Evolutionary conservation across 2,329 filamentous ascomycete genomes (phyloP), one percentile per base, ranked within the genome.

Genomic region (Myriosclerotinia scirpicola): DNA sequence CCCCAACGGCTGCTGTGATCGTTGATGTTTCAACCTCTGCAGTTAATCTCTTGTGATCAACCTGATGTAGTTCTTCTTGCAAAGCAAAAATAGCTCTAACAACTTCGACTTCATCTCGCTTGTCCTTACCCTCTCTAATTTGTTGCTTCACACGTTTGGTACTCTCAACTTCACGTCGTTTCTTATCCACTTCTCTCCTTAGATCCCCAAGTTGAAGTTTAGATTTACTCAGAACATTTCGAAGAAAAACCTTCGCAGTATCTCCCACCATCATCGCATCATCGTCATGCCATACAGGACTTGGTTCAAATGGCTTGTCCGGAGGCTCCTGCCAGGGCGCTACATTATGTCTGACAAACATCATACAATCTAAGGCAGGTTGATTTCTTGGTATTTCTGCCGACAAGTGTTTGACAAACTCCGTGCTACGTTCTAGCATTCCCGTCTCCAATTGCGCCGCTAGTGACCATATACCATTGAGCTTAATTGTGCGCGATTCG

Each of bases 211-310:
- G 80, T 71, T 94, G 90, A 8, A 87, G 80, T 79, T 98, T 98
- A 69, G 92, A 96, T 78, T 97, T 98, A 73, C 89, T 88, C 52
- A 99, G 82, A 14, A 98, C 86, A 75, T 99, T 99, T 67, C 93
- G 91, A 67, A 99, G 79, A 77, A 93, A 99, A 0, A 96, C 84
- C 78, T 95, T 96, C 68, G 94, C 93, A 5, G 86, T 81, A 56
- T 97, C 93, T 77, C 98, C 93, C 0, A 90, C 87, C 8, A 95
- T 85, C 85, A 99, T 96, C 30, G 84, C 80, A 67, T 90, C 91
- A 73, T 97, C 93, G 73, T 99, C 96, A 74, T 97, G 90, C 95
- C 96, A 99, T 38, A 99, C 90, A 0, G 95, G 94, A 76, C 93
- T 97, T 0, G 95, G 90, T 78, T 99, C 95, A 73, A 99, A 99